Evolutionary conservation across 2,329 filamentous ascomycete genomes (phyloP).

Genomic region (Fulvia fulva): DNA sequence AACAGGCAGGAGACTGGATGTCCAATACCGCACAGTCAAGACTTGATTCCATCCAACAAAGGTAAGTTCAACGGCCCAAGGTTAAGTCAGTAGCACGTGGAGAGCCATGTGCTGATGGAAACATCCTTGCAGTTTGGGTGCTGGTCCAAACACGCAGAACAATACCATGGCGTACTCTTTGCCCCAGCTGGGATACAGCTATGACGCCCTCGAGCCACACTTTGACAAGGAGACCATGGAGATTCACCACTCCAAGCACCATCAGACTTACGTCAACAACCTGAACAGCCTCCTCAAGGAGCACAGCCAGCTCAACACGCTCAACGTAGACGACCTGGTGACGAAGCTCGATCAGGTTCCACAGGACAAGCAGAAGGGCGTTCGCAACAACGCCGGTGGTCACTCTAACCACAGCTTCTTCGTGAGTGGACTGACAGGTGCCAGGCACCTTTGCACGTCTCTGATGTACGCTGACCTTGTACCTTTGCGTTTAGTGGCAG

Average conservation of each 20-base stretch:
- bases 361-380: constrained; percentile 63
- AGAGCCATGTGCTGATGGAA: neutral
- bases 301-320: constrained; percentile 51
- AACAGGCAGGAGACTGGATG: constrained; percentile 21
- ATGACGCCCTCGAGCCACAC: constrained; percentile 65
- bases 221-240: constrained; percentile 79
- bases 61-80: constrained; percentile 10
- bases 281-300: constrained; percentile 64
- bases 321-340: constrained; percentile 44
- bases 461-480: too few species aligned
- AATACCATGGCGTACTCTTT: constrained; percentile 28
- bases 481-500: too few species aligned
- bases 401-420: constrained; percentile 93
- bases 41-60: constrained; percentile 23
- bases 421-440: too few species aligned
- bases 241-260: constrained; percentile 74
- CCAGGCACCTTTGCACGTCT: too few species aligned
- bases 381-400: constrained; percentile 87
- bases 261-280: constrained; percentile 73
- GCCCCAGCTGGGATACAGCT: constrained; percentile 28
- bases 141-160: constrained; percentile 9
- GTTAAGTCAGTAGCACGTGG: neutral
- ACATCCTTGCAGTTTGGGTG: constrained; percentile 13
- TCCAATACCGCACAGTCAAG: constrained; percentile 25
- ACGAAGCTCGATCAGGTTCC: constrained; percentile 52